Evolutionary conservation across 768 basidiomycete species (phyloP).

Genomic region (Vararia minispora): DNA sequence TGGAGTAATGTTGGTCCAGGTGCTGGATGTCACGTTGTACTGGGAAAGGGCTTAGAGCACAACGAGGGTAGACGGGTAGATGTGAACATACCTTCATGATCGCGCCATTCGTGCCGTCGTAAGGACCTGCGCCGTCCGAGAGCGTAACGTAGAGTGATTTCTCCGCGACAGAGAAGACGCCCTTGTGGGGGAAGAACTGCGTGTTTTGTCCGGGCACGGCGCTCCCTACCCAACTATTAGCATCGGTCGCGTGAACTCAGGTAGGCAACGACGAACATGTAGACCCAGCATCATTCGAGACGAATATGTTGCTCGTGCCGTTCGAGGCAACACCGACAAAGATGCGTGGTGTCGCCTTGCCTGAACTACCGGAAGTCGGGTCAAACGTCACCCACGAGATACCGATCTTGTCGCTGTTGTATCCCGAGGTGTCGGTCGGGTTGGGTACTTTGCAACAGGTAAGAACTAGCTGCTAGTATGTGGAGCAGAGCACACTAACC

Average conservation of each 20-base stretch:
- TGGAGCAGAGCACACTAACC: too few relatives aligned
- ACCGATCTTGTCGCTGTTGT: slow-evolving; percentile 27
- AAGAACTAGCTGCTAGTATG: too few relatives aligned
- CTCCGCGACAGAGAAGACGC: slow-evolving; percentile 48
- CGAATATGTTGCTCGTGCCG: slow-evolving; percentile 43
- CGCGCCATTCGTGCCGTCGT: slow-evolving; percentile 43
- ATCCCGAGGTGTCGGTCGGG: slow-evolving; percentile 34
- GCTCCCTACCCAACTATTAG: slow-evolving; percentile 28
- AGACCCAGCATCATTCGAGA: slow-evolving; percentile 42
- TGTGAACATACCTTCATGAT: too few relatives aligned
- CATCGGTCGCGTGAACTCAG: background rate
- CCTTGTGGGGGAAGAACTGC: slow-evolving; percentile 53
- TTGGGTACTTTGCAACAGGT: too few relatives aligned
- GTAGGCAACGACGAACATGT: slow-evolving; percentile 34
- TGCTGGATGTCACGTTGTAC: slow-evolving; percentile 41
- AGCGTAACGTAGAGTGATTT: slow-evolving; percentile 49
- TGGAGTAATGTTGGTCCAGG: slow-evolving; percentile 55
- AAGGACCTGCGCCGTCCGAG: slow-evolving; percentile 54
- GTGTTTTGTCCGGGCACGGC: slow-evolving; percentile 48
- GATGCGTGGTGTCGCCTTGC: slow-evolving; percentile 46
- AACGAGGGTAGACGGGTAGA: too few relatives aligned
- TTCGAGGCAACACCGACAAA: slow-evolving; percentile 57
- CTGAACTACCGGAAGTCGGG: slow-evolving; percentile 40
- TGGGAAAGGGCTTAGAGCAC: slow-evolving; percentile 20
- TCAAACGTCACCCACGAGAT: slow-evolving; percentile 61